These are phyloP conservation scores for Chlorella sp. DNA, from an alignment of 139 green algal genomes.

Conservation along the genomic window DNA sequence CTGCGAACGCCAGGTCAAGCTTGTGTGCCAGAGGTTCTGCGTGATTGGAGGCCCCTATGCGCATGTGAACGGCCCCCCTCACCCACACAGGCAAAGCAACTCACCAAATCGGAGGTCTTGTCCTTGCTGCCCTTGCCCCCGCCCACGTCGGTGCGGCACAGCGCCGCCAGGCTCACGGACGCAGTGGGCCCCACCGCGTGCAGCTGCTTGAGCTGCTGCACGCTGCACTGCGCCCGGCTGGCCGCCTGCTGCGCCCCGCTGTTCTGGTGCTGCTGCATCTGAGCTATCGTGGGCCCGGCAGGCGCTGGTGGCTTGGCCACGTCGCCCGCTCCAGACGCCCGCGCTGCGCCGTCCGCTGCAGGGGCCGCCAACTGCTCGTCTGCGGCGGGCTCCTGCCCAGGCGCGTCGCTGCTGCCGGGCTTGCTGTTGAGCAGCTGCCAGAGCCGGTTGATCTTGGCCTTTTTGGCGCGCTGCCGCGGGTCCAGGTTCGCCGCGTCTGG, in stretches of 20 bases:
- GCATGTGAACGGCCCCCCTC: neutral
- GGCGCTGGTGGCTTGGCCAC: too few species aligned
- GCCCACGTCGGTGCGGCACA: slow-evolving; percentile 23
- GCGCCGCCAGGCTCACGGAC: slow-evolving; percentile 17
- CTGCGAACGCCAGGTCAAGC: neutral
- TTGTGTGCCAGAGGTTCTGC: neutral
- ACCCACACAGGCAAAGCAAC: neutral
- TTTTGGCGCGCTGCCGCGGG: slow-evolving; percentile 11
- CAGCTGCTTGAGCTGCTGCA: slow-evolving; percentile 3
- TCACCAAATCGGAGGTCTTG: slow-evolving; percentile 19
- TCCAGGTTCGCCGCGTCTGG: too few species aligned
- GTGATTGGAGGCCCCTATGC: neutral
- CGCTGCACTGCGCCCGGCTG: too few species aligned
- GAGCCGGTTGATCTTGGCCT: slow-evolving; percentile 14
- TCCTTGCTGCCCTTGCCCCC: slow-evolving; percentile 19
- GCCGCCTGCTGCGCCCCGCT: slow-evolving; percentile 2
- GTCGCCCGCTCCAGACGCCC: too few species aligned
- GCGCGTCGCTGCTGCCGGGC: neutral
- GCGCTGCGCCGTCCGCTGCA: too few species aligned
- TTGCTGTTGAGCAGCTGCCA: slow-evolving; percentile 11
- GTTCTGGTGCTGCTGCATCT: slow-evolving; percentile 6
- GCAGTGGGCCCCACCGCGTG: slow-evolving; percentile 2
- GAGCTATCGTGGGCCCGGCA: too few species aligned
- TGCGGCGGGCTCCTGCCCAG: neutral
- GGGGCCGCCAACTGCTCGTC: too few species aligned